Base-by-base conservation (phyloP, 2,329 filamentous ascomycete species). In the Xylariaceae sp. region DNA sequence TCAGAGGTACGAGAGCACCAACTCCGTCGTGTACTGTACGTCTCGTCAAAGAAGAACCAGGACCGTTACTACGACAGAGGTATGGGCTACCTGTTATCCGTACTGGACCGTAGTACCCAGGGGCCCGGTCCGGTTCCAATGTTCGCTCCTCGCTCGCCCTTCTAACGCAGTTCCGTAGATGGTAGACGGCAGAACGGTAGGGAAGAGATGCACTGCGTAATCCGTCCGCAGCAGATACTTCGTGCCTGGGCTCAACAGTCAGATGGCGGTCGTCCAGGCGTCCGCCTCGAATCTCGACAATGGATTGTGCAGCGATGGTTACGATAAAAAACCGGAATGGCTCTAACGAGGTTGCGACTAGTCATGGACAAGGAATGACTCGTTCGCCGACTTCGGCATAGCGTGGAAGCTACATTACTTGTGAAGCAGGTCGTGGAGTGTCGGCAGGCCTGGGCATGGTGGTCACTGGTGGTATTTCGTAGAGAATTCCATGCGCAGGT, bases 321-420 rank as follows among this genome's bases (percentile, higher is more conserved):
- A 61, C 61, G 61, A 45, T 54, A 63, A 63, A 61, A 50, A 61
- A 58, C 35, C 61, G 61, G 61, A 56, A 63, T 57, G 51, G 17
- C 17, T 45, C 18, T 15, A 18, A 52, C 41, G 30, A 15, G 13
- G 45, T 48, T 45, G 54, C 15, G 44, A 51, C 53, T 56, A 59
- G 53, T 58, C 58, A 58, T 61, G 51, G 54, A 44, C 54, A 39
- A 17, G 45, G 51, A 44, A 47, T 47, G 39, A 30, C 34, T 55
- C 47, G 52, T 52, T 58, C 50, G 61, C 59, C 57, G 41, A 62
- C 52, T 54, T 58, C 50, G 57, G 59, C 59, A 60, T 53, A 59
- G 39, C 45, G 10, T 50, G 39, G 30, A 47, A 55, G 37, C 49
- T 53, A 34, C 8, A 17, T 49, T 15, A 49, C 6, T 13, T 35